Evolutionary conservation across 352 stramenopile species (phyloP).

Genomic region (Nothophytophthora sp.): DNA sequence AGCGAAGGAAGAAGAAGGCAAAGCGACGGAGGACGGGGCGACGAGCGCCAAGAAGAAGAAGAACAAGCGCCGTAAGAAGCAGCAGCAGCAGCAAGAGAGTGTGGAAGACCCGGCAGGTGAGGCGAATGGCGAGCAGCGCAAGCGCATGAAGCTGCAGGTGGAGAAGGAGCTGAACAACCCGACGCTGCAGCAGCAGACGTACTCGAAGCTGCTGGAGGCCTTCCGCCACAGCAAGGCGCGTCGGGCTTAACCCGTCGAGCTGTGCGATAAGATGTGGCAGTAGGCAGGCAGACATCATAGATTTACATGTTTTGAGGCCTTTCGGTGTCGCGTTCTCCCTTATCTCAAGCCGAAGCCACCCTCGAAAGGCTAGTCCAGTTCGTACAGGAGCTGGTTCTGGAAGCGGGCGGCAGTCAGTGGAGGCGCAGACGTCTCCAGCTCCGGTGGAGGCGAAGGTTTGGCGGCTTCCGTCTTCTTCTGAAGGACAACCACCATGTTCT

Average conservation of each 20-base stretch:
- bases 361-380: constrained; percentile 71
- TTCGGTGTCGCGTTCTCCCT: no score
- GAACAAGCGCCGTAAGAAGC: constrained; percentile 70
- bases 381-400: constrained; percentile 75
- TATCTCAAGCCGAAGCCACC: no score
- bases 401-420: constrained; percentile 39
- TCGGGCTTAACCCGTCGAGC: constrained; percentile 10
- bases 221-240: constrained; percentile 52
- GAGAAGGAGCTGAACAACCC: constrained; percentile 68
- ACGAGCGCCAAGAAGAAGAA: constrained; percentile 43
- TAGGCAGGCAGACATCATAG: constrained; percentile 27
- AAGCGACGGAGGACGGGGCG: constrained; percentile 13
- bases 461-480: constrained; percentile 26
- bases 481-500: constrained; percentile 76
- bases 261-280: not conserved
- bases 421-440: no score
- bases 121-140: constrained; percentile 41
- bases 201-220: constrained; percentile 67
- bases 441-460: not conserved
- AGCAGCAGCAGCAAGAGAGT: constrained; percentile 28
- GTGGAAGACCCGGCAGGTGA: constrained; percentile 9
- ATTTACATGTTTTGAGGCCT: constrained; percentile 37
- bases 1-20: constrained; percentile 1
- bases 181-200: constrained; percentile 61
- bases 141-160: constrained; percentile 65